Evolutionary conservation across 208 protist genomes (phyloP), one percentile per base, ranked within the genome.

Genomic region (Trypanosoma theileri): DNA sequence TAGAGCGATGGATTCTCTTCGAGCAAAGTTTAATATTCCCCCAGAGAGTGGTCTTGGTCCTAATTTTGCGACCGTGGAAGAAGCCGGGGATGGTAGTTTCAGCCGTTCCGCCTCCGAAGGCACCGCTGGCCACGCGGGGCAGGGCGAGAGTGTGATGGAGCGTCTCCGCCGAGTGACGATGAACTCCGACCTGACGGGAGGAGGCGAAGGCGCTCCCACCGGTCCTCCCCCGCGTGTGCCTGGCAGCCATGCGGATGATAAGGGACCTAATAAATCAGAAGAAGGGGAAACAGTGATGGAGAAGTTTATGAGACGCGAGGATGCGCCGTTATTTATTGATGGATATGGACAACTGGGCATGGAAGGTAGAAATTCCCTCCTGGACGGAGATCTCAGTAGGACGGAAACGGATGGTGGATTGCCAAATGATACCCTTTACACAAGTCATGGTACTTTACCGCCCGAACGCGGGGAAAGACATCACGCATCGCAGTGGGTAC

Each of bases 331-430:
- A 35, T 92, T 89, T 63, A 74, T 92, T 51, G 86, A 92, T 54
- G 74, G 81, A 55, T 89, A 92, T 66, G 86, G 86, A 42, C 60
- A 75, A 35, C 75, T 92, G 53, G 73, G 78, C 59, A 64, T 63
- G 0, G 17, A 17, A 24, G 26, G 46, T n/a, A 64, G 9, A 11
- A 58, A 46, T 41, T n/a, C 48, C 12, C 22, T 21, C 10, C 10
- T 44, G 13, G 55, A 17, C 26, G 59, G 12, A 44, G 21, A 19
- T 50, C 41, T 17, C 45, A 13, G 54, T 50, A 13, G 17, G 22
- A 17, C 17, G 31, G 14, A 12, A 21, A 8, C 4, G 42, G 22
- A 52, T 42, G 24, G 41, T 46, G 26, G 10, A 28, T 3, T 7
- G 22, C 42, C 9, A 21, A 9, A 11, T n/a, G 44, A 31, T 11